A percentile compares a stretch with the other conserved stretches of the same genome.
These are phyloP conservation scores for Lactarius vividus DNA, from an alignment of 768 basidiomycete species.

Conservation along the genomic window DNA sequence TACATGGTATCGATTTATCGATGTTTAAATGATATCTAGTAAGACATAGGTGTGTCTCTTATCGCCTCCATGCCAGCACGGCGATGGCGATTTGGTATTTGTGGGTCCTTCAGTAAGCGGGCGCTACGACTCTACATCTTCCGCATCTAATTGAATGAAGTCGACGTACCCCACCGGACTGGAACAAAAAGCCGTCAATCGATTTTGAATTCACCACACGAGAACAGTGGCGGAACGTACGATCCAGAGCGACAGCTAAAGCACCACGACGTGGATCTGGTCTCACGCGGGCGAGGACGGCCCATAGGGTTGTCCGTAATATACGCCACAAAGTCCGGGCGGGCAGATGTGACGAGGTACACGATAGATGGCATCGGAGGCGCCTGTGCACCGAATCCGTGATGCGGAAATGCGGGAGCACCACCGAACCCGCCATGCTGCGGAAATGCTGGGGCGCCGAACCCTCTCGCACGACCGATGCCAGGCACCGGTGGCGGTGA, in stretches of 20 bases:
- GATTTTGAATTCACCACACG: background rate
- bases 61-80: background rate
- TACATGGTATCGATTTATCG: background rate
- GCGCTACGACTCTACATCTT: slow-evolving; percentile 19
- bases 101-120: background rate
- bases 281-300: slow-evolving; percentile 17
- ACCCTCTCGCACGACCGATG: background rate
- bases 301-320: slow-evolving; percentile 28
- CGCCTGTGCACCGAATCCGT: slow-evolving; percentile 5
- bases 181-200: background rate
- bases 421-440: slow-evolving; percentile 10
- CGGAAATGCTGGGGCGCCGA: background rate
- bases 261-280: slow-evolving; percentile 25
- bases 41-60: background rate
- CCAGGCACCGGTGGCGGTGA: background rate
- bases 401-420: slow-evolving; percentile 8
- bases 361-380: slow-evolving; percentile 19
- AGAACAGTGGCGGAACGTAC: slow-evolving; percentile 10
- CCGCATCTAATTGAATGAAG: slow-evolving; percentile 27
- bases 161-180: slow-evolving; percentile 24
- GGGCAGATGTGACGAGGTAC: slow-evolving; percentile 25
- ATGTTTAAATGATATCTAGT: no score
- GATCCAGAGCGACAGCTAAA: slow-evolving; percentile 22
- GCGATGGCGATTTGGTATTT: background rate
- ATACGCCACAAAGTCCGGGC: slow-evolving; percentile 17